These are phyloP conservation scores for Salix caprea DNA, from an alignment of 345 rosid genomes.

Conservation along the genomic window DNA sequence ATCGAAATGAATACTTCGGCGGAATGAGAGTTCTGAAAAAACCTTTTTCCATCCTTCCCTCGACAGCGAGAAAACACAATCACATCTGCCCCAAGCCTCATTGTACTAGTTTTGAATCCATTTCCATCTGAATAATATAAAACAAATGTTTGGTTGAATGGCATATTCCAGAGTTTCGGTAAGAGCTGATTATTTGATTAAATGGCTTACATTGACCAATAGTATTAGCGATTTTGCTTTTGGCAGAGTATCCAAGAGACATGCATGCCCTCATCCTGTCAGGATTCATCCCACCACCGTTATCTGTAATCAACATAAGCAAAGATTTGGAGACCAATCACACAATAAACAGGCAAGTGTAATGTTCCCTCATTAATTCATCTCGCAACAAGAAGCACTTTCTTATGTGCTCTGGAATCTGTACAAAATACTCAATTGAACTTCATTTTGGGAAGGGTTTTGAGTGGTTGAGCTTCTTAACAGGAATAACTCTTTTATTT, in stretches of 20 bases:
- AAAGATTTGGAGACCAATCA: neutral
- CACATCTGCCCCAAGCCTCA: conserved; percentile 91
- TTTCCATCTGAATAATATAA: conserved; percentile 55
- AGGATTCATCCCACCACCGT: conserved; percentile 81
- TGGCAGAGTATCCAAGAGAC: conserved; percentile 80
- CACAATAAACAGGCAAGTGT: no score
- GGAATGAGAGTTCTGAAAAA: neutral
- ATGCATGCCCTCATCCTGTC: conserved; percentile 66
- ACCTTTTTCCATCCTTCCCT: conserved; percentile 46
- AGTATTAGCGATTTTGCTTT: conserved; percentile 60
- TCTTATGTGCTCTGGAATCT: no score
- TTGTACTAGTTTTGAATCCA: conserved; percentile 81
- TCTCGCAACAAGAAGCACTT: no score
- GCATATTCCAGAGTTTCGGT: neutral
- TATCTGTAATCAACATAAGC: conserved; percentile 35
- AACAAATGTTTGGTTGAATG: neutral
- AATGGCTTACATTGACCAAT: conserved; percentile 70
- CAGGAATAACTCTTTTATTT: no score
- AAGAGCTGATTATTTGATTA: neutral
- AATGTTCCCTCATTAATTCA: no score
- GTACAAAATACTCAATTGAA: no score
- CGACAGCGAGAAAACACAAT: conserved; percentile 62
- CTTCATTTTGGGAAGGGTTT: no score
- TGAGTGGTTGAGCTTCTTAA: no score
- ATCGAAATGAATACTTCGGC: neutral